These are phyloP conservation scores for Dissophora globulifera DNA, from an alignment of 192 early-diverging fungal genomes.

Conservation along the genomic window DNA sequence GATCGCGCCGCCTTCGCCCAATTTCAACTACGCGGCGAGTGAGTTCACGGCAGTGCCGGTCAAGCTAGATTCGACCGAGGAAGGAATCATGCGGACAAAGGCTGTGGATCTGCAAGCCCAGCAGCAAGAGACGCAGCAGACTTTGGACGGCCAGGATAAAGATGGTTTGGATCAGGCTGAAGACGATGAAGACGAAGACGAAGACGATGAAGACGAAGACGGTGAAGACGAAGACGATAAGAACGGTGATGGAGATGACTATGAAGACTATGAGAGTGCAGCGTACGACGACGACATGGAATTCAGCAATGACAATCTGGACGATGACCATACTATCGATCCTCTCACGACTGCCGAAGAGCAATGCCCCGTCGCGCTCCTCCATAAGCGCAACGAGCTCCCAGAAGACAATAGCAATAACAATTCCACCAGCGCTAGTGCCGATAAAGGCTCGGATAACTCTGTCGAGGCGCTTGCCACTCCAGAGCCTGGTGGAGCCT, in stretches of 20 bases:
- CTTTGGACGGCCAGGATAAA: background rate
- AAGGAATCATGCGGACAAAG: no score
- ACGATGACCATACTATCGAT: no score
- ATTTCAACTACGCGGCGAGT: no score
- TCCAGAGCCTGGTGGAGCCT: conserved; percentile 12
- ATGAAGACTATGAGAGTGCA: no score
- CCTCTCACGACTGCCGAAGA: no score
- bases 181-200: background rate
- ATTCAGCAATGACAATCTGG: background rate
- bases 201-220: conserved; percentile 1
- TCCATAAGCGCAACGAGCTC: conserved; percentile 6
- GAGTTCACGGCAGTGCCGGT: no score
- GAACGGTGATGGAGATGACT: background rate
- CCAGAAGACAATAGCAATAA: background rate
- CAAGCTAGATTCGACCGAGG: no score
- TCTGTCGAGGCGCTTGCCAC: background rate
- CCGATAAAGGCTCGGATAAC: no score
- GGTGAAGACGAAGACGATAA: conserved; percentile 1
- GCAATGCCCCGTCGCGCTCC: background rate
- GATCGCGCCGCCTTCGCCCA: no score
- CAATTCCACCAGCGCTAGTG: no score
- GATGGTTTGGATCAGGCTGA: background rate
- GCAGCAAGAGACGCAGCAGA: no score
- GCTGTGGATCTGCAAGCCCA: no score
- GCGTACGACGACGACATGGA: background rate